Conservation (phyloP, 192 early-diverging fungal species). For the Coemansia sp. region DNA sequence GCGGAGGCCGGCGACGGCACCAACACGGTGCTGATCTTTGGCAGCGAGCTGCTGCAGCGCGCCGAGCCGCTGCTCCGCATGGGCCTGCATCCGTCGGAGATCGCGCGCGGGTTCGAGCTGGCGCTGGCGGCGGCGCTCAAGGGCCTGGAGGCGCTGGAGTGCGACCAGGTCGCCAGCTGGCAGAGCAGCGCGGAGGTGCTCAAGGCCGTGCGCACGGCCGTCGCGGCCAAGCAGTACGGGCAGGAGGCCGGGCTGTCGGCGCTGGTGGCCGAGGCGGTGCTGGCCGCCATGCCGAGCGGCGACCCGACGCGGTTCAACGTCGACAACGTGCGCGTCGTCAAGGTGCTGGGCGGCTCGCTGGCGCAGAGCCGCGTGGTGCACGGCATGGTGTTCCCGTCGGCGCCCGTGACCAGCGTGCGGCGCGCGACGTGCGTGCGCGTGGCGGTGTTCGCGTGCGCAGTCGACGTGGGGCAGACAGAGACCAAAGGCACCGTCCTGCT, state of each 20-base stretch:
- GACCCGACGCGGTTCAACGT: slow-evolving; percentile 88
- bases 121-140: slow-evolving; percentile 79
- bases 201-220: slow-evolving; percentile 75
- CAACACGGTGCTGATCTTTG: slow-evolving; percentile 93
- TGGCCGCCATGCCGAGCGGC: slow-evolving; percentile 82
- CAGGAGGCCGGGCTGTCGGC: slow-evolving; percentile 83
- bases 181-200: slow-evolving; percentile 57
- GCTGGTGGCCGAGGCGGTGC: slow-evolving; percentile 81
- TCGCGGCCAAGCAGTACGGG: slow-evolving; percentile 94
- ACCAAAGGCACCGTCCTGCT: slow-evolving; percentile 99
- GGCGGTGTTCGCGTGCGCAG: slow-evolving; percentile 89
- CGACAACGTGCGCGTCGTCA: slow-evolving; percentile 94
- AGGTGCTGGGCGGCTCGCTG: slow-evolving; percentile 90
- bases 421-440: slow-evolving; percentile 84
- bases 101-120: slow-evolving; percentile 92
- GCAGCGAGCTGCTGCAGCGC: slow-evolving; percentile 90
- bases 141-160: slow-evolving; percentile 72
- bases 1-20: slow-evolving; percentile 94
- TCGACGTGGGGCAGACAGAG: slow-evolving; percentile 93
- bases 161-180: slow-evolving; percentile 61
- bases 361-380: slow-evolving; percentile 85
- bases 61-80: slow-evolving; percentile 90
- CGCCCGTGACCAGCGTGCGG: slow-evolving; percentile 75
- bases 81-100: slow-evolving; percentile 92
- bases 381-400: slow-evolving; percentile 96